A percentile compares a stretch with the other conserved stretches of the same genome.
Conservation (phyloP, 2,329 filamentous ascomycete species). For the Cladophialophora psammophila region DNA sequence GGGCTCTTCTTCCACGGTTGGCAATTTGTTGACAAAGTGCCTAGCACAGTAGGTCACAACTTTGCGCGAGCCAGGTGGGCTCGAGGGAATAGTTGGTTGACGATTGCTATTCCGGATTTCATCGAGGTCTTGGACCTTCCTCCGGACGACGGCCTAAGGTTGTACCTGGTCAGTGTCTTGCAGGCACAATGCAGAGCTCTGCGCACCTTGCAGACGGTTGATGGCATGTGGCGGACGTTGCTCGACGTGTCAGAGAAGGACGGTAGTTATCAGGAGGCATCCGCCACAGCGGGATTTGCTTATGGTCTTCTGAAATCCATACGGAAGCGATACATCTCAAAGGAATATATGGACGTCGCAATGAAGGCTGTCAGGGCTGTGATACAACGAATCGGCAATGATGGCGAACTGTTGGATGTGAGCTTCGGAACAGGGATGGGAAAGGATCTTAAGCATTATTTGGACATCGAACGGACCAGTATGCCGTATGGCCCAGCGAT, state of each 20-base stretch:
- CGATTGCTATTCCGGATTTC: slow-evolving; percentile 83
- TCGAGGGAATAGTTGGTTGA: slow-evolving; percentile 71
- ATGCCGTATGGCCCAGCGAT: slow-evolving; percentile 88
- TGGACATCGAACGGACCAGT: slow-evolving; percentile 75
- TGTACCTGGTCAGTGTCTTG: slow-evolving; percentile 61
- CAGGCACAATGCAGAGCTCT: slow-evolving; percentile 74
- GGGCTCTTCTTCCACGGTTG: slow-evolving; percentile 84
- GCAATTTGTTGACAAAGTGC: slow-evolving; percentile 70
- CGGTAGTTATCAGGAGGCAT: slow-evolving; percentile 78
- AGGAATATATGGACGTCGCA: slow-evolving; percentile 66
- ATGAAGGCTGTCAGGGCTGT: slow-evolving; percentile 72
- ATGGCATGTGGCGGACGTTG: slow-evolving; percentile 77
- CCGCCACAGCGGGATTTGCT: slow-evolving; percentile 80
- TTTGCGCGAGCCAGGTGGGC: slow-evolving; percentile 65
- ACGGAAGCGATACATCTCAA: slow-evolving; percentile 71
- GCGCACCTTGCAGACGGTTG: slow-evolving; percentile 63
- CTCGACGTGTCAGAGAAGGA: slow-evolving; percentile 70
- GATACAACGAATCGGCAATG: slow-evolving; percentile 67
- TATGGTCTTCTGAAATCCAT: slow-evolving; percentile 79
- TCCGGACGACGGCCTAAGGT: slow-evolving; percentile 65
- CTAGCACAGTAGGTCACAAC: slow-evolving; percentile 62
- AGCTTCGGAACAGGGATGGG: slow-evolving; percentile 85
- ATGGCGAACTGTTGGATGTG: slow-evolving; percentile 75
- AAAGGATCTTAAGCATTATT: slow-evolving; percentile 74
- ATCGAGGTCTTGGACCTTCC: slow-evolving; percentile 70